Evolutionary conservation across 148 eudicot species (phyloP).

Genomic region (Polygonum aviculare): DNA sequence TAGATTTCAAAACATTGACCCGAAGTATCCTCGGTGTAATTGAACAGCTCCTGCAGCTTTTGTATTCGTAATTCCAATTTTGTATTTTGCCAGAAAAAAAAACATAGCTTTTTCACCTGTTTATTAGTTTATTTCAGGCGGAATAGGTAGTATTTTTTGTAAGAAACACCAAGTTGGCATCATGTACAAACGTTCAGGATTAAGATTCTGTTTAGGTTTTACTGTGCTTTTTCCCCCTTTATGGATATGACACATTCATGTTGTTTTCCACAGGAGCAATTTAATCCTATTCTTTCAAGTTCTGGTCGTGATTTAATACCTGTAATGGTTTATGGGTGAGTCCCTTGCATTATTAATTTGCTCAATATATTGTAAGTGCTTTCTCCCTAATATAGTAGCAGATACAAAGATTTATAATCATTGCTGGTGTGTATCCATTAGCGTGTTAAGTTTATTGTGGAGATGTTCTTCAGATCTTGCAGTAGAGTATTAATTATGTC

Average conservation of each 20-base stretch:
- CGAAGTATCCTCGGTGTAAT: too few relatives aligned
- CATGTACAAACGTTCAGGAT: background rate
- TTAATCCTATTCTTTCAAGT: constrained; percentile 77
- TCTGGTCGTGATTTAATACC: constrained; percentile 92
- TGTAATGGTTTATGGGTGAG: constrained; percentile 95
- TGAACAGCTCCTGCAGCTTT: too few relatives aligned
- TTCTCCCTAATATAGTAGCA: too few relatives aligned
- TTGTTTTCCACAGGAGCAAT: constrained; percentile 60
- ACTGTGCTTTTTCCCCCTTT: background rate
- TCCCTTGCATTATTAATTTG: constrained; percentile 4
- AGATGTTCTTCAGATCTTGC: background rate
- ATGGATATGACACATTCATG: background rate
- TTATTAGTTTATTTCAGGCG: background rate
- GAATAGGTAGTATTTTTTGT: background rate
- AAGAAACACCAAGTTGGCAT: background rate
- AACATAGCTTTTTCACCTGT: too few relatives aligned
- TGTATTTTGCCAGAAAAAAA: too few relatives aligned
- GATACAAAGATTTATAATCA: background rate
- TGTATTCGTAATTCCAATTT: too few relatives aligned
- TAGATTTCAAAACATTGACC: too few relatives aligned
- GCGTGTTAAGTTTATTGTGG: background rate
- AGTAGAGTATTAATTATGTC: background rate
- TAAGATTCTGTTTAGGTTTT: background rate
- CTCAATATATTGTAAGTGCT: too few relatives aligned
- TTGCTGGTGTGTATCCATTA: background rate